Base-by-base conservation (phyloP, 768 basidiomycete species). In the Naematelia encephala region DNA sequence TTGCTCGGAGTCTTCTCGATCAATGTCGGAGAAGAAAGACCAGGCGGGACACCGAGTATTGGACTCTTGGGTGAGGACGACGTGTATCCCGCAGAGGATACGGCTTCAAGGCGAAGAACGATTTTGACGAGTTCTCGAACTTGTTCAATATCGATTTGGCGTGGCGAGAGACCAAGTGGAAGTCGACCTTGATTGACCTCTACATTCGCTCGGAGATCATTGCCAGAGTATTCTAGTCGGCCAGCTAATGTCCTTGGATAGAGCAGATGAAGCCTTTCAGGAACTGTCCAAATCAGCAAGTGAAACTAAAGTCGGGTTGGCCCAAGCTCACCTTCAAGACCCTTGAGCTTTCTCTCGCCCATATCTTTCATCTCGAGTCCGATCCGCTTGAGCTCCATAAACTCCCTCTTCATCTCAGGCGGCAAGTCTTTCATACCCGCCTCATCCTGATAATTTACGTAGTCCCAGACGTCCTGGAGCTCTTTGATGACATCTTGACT, bases 301-400 rank as follows among this genome's bases (percentile, higher is more conserved):
- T 53, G 22, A 29, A 12, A 3, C 51, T 12, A 42, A 14, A n/a
- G 11, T 10, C 16, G 11, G 8, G n/a, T 34, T 1, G 13, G 28
- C 0, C 19, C 11, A 19, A 11, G 61, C 73, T 57, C 54, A 76
- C 75, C 75, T 78, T 98, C 94, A 51, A 98, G 80, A 11, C 96
- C 96, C 78, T 98, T 98, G 62, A 98, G 84, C 74, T 90, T 91
- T 63, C 86, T 82, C 77, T 97, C 91, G 3, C 96, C 94, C 16
- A 93, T 82, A n/a, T 82, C 81, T 28, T 86, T 81, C 56, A 92
- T 82, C 29, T 81, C 79, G 34, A 91, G 80, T 0, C 87, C 87
- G 67, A 92, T 81, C 22, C 84, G 80, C 27, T 83, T 83, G 59
- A 98, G 85, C 5, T 86, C 89, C 22, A 90, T 87, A 51, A 93